Conservation (phyloP, 352 stramenopile species). For the Phytophthora sp. region DNA sequence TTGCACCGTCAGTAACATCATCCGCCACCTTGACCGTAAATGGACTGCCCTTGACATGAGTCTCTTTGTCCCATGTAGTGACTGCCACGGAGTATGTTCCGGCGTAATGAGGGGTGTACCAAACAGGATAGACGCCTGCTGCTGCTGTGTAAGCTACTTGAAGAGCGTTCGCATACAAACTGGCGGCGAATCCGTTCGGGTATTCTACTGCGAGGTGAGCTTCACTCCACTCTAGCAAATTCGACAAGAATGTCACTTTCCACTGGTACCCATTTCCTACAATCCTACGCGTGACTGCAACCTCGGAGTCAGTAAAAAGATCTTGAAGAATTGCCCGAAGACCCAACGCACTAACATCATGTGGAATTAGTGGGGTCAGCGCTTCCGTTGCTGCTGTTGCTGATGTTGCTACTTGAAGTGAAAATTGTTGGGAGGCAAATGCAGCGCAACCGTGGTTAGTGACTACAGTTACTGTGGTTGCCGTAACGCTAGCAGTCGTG, state of each 20-base stretch:
- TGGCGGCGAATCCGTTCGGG: slow-evolving; percentile 40
- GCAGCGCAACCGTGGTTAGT: slow-evolving; percentile 60
- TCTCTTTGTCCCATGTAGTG: slow-evolving; percentile 63
- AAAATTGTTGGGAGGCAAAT: slow-evolving; percentile 50
- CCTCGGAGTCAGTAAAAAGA: slow-evolving; percentile 40
- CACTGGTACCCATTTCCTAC: slow-evolving; percentile 73
- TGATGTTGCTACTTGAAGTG: slow-evolving; percentile 42
- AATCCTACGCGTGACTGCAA: slow-evolving; percentile 48
- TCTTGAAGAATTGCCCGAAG: slow-evolving; percentile 77
- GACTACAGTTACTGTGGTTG: slow-evolving; percentile 54
- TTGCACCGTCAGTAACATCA: slow-evolving; percentile 70
- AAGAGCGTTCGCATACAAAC: slow-evolving; percentile 55
- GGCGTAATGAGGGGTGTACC: slow-evolving; percentile 91
- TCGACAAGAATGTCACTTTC: slow-evolving; percentile 92
- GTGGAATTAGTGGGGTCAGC: slow-evolving; percentile 68
- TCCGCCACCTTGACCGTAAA: slow-evolving; percentile 87
- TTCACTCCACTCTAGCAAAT: slow-evolving; percentile 79
- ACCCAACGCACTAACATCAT: slow-evolving; percentile 58
- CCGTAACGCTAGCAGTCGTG: slow-evolving; percentile 48
- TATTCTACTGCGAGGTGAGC: slow-evolving; percentile 82
- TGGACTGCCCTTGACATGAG: slow-evolving; percentile 89
- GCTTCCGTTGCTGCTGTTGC: slow-evolving; percentile 20
- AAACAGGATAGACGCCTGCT: slow-evolving; percentile 90
- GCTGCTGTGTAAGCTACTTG: slow-evolving; percentile 55
- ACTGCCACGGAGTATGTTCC: slow-evolving; percentile 92